A percentile compares a stretch with the other conserved stretches of the same genome.
Evolutionary conservation across 1,139 yeast species (phyloP).

Genomic region (Hyphopichia buzzinii): DNA sequence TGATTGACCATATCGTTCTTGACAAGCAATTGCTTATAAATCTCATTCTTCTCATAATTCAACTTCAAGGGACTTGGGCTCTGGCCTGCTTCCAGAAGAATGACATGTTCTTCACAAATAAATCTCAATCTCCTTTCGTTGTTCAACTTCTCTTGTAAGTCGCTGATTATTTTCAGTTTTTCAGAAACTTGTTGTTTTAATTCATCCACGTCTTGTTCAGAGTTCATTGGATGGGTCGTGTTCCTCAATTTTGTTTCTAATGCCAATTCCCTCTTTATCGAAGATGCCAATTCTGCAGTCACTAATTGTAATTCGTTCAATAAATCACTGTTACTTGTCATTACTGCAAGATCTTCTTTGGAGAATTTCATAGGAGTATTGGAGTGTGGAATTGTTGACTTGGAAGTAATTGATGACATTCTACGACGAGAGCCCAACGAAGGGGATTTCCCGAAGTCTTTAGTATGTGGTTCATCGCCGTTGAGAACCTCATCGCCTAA

Average conservation of each 20-base stretch:
- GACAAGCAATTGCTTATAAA: constrained; percentile 44
- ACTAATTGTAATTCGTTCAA: constrained; percentile 65
- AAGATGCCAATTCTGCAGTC: constrained; percentile 68
- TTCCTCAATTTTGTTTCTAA: constrained; percentile 48
- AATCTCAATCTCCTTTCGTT: constrained; percentile 65
- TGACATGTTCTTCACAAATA: constrained; percentile 68
- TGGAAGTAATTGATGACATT: constrained; percentile 2
- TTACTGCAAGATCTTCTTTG: constrained; percentile 60
- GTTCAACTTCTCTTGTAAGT: constrained; percentile 55
- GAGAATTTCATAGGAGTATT: constrained; percentile 31
- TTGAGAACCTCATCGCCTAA: constrained; percentile 8
- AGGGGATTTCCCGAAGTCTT: constrained; percentile 3
- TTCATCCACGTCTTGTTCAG: constrained; percentile 17
- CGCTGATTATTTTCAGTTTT: constrained; percentile 47
- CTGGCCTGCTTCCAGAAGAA: constrained; percentile 53
- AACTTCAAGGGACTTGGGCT: constrained; percentile 55
- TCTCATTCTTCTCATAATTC: constrained; percentile 54
- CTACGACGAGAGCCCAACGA: constrained; percentile 6
- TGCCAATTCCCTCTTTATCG: constrained; percentile 63
- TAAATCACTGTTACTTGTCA: constrained; percentile 57
- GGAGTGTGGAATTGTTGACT: constrained; percentile 1
- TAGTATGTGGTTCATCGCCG: not conserved
- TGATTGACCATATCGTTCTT: constrained; percentile 49
- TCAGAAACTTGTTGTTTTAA: constrained; percentile 30
- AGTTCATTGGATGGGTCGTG: constrained; percentile 6